Conservation (phyloP, 306 rosid species). For the Prinsepia uniflora region DNA sequence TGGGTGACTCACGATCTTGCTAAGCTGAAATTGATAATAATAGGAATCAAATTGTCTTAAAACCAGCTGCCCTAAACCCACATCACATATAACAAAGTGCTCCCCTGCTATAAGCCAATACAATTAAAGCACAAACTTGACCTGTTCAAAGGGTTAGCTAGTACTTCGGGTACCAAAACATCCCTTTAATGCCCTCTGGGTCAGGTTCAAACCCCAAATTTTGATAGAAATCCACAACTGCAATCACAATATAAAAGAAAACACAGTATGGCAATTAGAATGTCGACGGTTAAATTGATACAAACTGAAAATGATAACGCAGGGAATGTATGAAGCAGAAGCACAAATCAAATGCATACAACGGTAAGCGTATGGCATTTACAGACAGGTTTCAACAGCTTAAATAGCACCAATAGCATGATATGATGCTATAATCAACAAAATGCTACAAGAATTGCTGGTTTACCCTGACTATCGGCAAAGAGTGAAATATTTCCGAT, state of each 20-base stretch:
- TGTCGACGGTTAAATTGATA: neutral
- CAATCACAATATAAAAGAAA: constrained; percentile 29
- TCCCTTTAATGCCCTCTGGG: constrained; percentile 96
- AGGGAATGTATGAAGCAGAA: neutral
- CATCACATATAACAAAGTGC: neutral
- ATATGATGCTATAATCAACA: neutral
- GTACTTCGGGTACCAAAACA: constrained; percentile 89
- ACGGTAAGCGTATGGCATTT: neutral
- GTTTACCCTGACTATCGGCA: constrained; percentile 88
- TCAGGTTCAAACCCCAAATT: constrained; percentile 93
- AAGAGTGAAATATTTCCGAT: constrained; percentile 89
- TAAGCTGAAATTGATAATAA: too few species aligned
- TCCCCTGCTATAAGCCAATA: neutral
- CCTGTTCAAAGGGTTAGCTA: constrained; percentile 20
- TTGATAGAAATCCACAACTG: constrained; percentile 89
- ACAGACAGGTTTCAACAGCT: constrained; percentile 10
- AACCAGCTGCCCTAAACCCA: neutral
- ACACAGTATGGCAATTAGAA: constrained; percentile 11
- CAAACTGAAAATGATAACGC: constrained; percentile 1
- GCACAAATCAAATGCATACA: neutral
- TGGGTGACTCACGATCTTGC: too few species aligned
- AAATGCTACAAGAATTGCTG: constrained; percentile 4
- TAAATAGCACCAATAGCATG: neutral
- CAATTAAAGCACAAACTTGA: constrained; percentile 10
- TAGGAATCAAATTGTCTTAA: too few species aligned